Conservation (phyloP, 805 yeast genomes). For the Candida ponderosae region DNA sequence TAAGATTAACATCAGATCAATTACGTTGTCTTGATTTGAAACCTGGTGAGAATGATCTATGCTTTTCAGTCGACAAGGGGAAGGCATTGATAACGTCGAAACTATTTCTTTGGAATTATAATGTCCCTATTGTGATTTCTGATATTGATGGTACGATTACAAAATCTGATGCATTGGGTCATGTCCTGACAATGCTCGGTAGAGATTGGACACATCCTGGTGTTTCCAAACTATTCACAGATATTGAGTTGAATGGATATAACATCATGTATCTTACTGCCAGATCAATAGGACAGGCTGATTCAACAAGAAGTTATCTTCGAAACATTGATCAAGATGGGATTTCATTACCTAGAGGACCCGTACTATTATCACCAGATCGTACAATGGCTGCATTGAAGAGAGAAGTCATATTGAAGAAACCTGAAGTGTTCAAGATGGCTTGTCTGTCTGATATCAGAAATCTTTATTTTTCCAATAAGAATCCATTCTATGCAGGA, state of each 20-base stretch:
- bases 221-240: slow-evolving; percentile 86
- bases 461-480: slow-evolving; percentile 53
- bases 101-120: slow-evolving; percentile 75
- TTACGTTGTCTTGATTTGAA: slow-evolving; percentile 63
- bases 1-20: slow-evolving; percentile 88
- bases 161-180: slow-evolving; percentile 95
- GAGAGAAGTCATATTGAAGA: slow-evolving; percentile 86
- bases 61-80: slow-evolving; percentile 77
- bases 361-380: slow-evolving; percentile 92
- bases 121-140: slow-evolving; percentile 86
- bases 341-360: slow-evolving; percentile 72
- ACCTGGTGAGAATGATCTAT: slow-evolving; percentile 71
- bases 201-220: slow-evolving; percentile 98
- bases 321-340: slow-evolving; percentile 74
- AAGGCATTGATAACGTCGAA: slow-evolving; percentile 68
- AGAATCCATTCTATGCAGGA: slow-evolving; percentile 93
- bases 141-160: slow-evolving; percentile 98
- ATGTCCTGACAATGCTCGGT: slow-evolving; percentile 87
- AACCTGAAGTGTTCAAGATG: slow-evolving; percentile 98
- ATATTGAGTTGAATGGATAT: slow-evolving; percentile 81
- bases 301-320: slow-evolving; percentile 78
- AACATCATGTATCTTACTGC: slow-evolving; percentile 92
- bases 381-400: slow-evolving; percentile 91
- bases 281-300: slow-evolving; percentile 92
- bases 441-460: slow-evolving; percentile 87